Evolutionary conservation across 495 filamentous ascomycete genomes (phyloP), one percentile per base, ranked within the genome.

Genomic region (Rhypophila decipiens): DNA sequence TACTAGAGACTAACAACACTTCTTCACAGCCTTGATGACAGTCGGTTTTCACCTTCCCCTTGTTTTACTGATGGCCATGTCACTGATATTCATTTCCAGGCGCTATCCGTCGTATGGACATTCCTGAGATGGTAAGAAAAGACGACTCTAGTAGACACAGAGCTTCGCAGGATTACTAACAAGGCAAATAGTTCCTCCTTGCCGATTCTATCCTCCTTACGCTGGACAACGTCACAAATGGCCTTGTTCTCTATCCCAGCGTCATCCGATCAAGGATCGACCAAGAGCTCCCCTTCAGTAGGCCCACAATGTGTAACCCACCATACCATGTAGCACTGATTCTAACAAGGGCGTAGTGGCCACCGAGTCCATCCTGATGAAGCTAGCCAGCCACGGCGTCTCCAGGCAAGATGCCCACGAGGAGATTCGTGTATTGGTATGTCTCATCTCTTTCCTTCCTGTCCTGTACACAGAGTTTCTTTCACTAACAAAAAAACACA

Each of bases 361-460:
- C 4, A 90, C 87, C 53, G 87, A 83, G 63, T 75, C 84, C 66
- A 85, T 96, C 57, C 88, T 97, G 65, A 95, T 95, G 89, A 81
- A 80, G 59, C 77, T 93, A 41, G 82, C 87, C 33, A 74, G 76
- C 49, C 77, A 84, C 53, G 89, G 89, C 23, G 76, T 74, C 12
- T 87, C 81, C 34, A 75, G 94, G 42, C 93, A 98, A 63, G 86
- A 96, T 20, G 85, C 93, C 3, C 94, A 98, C 64, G 93, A 97
- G 70, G 73, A 88, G 60, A 89, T 97, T 69, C 80, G 86, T 46
- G 86, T 95, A 12, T 75, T 96, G 48, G 55, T 58, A 58, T 24
- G 55, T 34, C 3, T 33, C 22, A 17, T n/a, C n/a, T n/a, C n/a
- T n/a, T n/a, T n/a, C n/a, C n/a, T n/a, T n/a, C n/a, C n/a, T n/a